Conservation (phyloP, 1,284 basidiomycete species). For the Microbotryum lychnidis-dioicae region DNA sequence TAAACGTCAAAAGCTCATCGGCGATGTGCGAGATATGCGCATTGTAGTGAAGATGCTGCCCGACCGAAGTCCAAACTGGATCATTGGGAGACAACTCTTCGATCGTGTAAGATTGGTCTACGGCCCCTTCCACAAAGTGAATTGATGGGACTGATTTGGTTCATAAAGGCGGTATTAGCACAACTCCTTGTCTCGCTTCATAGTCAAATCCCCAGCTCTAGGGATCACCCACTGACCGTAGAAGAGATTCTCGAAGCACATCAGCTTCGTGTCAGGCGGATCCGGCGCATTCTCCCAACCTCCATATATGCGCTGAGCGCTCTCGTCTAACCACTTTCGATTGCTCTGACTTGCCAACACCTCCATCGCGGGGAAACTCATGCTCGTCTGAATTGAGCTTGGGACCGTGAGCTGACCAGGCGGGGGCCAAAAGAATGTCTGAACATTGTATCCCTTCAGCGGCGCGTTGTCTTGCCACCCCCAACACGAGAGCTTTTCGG, state of each 20-base stretch:
- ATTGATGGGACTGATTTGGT: slow-evolving; percentile 14
- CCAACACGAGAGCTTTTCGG: slow-evolving; percentile 26
- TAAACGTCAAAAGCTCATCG: slow-evolving; percentile 23
- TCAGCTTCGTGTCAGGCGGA: slow-evolving; percentile 22
- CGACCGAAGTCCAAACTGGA: slow-evolving; percentile 25
- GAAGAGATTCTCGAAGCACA: slow-evolving; percentile 31
- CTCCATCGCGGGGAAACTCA: slow-evolving; percentile 31
- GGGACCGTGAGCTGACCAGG: slow-evolving; percentile 24
- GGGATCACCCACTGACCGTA: slow-evolving; percentile 1
- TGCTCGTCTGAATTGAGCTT: slow-evolving; percentile 21
- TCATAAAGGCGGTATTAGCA: background rate
- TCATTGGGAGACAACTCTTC: slow-evolving; percentile 26
- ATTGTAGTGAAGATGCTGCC: slow-evolving; percentile 20
- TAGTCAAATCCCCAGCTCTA: background rate
- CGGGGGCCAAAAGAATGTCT: slow-evolving; percentile 26
- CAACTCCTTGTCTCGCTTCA: background rate
- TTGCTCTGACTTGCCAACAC: slow-evolving; percentile 16
- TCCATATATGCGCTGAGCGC: slow-evolving; percentile 8
- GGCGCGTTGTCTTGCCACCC: slow-evolving; percentile 23
- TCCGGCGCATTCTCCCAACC: slow-evolving; percentile 12
- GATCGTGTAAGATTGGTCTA: slow-evolving; percentile 23
- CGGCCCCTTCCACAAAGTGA: slow-evolving; percentile 16
- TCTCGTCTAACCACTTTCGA: slow-evolving; percentile 19
- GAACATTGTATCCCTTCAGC: slow-evolving; percentile 23
- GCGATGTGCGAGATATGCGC: slow-evolving; percentile 22